phyloP scores from a whole-genome alignment of 2,329 filamentous ascomycete species.

The Exophiala viscosa region DNA sequence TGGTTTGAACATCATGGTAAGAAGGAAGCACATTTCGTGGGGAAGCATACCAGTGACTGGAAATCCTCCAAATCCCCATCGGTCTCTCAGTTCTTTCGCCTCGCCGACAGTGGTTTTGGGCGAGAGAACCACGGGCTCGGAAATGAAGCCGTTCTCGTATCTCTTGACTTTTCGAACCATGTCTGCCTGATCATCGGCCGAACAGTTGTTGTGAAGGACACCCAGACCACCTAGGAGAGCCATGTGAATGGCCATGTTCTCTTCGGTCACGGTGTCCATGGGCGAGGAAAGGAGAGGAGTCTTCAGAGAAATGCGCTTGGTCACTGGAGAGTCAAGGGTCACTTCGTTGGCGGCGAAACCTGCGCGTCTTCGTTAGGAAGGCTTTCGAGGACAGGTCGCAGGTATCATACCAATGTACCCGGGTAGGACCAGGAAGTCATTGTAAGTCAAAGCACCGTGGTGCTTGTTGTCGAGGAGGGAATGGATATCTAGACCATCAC shows the following conservation, averaged over 20 bases:
- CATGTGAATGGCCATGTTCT: conserved; percentile 98
- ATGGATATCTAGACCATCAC: conserved; percentile 82
- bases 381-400: neutral
- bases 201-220: conserved; percentile 99
- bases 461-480: conserved; percentile 86
- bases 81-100: conserved; percentile 88
- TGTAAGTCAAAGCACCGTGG: conserved; percentile 94
- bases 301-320: conserved; percentile 93
- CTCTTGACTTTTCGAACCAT: conserved; percentile 99
- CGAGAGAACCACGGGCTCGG: conserved; percentile 88
- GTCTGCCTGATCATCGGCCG: conserved; percentile 92
- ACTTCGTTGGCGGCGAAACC: conserved; percentile 91
- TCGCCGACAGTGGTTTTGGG: conserved; percentile 85
- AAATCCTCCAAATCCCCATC: conserved; percentile 98
- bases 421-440: conserved; percentile 94
- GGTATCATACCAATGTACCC: conserved; percentile 76
- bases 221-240: conserved; percentile 56
- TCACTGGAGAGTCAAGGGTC: conserved; percentile 82
- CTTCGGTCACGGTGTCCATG: conserved; percentile 99
- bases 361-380: conserved; percentile 32
- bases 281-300: conserved; percentile 95
- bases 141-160: conserved; percentile 98
- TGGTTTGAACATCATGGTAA: conserved; percentile 68
- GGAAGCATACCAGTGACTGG: conserved; percentile 86
- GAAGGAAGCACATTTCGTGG: conserved; percentile 23